Conservation (phyloP, 306 rosid species). For the Corylus avellana region DNA sequence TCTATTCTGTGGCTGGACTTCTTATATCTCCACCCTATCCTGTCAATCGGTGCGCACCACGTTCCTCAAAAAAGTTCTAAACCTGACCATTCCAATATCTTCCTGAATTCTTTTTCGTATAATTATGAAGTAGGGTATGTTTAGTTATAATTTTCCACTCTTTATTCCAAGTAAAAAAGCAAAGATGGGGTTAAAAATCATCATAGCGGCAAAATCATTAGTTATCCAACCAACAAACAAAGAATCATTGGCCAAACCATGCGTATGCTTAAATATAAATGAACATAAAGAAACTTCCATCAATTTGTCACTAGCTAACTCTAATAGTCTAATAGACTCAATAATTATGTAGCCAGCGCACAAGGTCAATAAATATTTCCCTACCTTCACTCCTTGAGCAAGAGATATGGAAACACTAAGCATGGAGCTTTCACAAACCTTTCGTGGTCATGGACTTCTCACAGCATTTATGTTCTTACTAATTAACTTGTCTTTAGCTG, state of each 20-base stretch:
- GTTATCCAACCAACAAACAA: conserved; percentile 41
- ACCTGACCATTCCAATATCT: conserved; percentile 9
- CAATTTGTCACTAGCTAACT: conserved; percentile 35
- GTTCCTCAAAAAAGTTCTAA: conserved; percentile 5
- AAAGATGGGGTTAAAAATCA: conserved; percentile 16
- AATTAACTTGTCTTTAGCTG: conserved; percentile 31
- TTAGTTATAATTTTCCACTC: conserved; percentile 10
- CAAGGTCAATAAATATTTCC: conserved; percentile 35
- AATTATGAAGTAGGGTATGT: conserved; percentile 19
- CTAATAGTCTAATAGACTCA: not conserved
- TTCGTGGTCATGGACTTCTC: conserved; percentile 33
- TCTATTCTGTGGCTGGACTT: not conserved
- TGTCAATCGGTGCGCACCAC: not conserved
- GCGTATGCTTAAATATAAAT: conserved; percentile 37
- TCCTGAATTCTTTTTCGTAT: conserved; percentile 18
- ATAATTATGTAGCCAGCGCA: conserved; percentile 29
- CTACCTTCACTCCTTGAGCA: conserved; percentile 22
- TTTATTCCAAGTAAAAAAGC: conserved; percentile 14
- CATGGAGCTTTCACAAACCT: conserved; percentile 40
- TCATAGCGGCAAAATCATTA: conserved; percentile 36
- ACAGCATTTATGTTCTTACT: conserved; percentile 29
- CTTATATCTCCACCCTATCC: not conserved
- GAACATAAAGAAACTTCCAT: conserved; percentile 31
- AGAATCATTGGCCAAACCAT: conserved; percentile 48
- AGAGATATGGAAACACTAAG: conserved; percentile 23